Conservation (phyloP, 2,329 filamentous ascomycete species). For the Bipolaris zeicola region DNA sequence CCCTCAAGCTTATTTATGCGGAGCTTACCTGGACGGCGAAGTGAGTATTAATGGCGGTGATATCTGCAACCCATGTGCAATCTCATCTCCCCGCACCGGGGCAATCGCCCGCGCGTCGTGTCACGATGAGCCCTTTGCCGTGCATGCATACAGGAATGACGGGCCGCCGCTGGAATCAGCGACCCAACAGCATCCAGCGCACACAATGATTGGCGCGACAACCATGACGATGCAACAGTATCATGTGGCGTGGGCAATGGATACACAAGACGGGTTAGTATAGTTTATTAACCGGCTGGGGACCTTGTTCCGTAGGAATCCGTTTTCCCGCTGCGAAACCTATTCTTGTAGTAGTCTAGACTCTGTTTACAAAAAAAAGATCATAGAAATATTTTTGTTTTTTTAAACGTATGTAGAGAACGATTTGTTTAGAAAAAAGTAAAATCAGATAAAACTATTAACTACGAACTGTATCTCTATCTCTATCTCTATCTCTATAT, state of each 20-base stretch:
- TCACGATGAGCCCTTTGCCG: not conserved
- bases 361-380: too few relatives aligned
- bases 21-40: constrained; percentile 16
- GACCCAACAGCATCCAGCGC: not conserved
- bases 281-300: not conserved
- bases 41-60: not conserved
- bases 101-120: not conserved
- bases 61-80: constrained; percentile 17
- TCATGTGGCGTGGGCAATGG: not conserved
- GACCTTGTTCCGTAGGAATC: not conserved
- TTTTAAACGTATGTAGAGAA: too few relatives aligned
- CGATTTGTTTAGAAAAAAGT: too few relatives aligned
- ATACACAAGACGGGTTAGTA: constrained; percentile 1
- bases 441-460: too few relatives aligned
- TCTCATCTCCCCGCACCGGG: not conserved
- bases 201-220: not conserved
- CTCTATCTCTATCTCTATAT: too few relatives aligned
- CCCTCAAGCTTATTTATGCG: constrained; percentile 23
- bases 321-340: too few relatives aligned
- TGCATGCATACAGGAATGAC: constrained; percentile 7
- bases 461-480: too few relatives aligned
- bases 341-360: too few relatives aligned
- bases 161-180: constrained; percentile 4
- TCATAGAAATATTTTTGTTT: too few relatives aligned
- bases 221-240: constrained; percentile 7